These are phyloP conservation scores for Teunomyces pallodes DNA, from an alignment of 805 yeast genomes.

Conservation along the genomic window DNA sequence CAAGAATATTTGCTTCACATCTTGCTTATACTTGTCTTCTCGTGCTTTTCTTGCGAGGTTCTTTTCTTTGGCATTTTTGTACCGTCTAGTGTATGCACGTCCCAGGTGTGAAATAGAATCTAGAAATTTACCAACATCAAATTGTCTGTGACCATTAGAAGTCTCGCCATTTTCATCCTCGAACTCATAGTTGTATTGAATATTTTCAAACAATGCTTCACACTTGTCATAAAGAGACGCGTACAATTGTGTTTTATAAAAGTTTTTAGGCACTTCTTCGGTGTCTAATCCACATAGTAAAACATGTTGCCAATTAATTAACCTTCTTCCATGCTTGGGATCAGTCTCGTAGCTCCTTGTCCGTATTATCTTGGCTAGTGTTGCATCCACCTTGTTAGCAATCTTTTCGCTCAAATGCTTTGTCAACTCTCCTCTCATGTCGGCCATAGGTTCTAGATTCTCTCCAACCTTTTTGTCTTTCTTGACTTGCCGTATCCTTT, in stretches of 20 bases:
- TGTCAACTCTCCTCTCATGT: slow-evolving; percentile 3
- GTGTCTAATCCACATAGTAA: slow-evolving; percentile 20
- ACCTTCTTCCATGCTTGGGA: neutral
- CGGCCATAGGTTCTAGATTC: slow-evolving; percentile 3
- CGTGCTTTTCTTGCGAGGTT: neutral
- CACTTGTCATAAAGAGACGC: slow-evolving; percentile 20
- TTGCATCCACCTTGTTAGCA: slow-evolving; percentile 9
- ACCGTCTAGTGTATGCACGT: neutral
- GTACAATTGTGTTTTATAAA: slow-evolving; percentile 8
- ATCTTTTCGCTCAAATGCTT: slow-evolving; percentile 6
- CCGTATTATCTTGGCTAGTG: slow-evolving; percentile 6
- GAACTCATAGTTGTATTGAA: slow-evolving; percentile 26
- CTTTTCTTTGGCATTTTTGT: neutral
- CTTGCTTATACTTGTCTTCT: neutral
- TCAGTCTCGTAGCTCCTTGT: neutral
- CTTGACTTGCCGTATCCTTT: neutral
- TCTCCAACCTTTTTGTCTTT: neutral
- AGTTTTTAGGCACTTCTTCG: slow-evolving; percentile 10
- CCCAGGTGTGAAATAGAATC: neutral
- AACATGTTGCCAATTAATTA: slow-evolving; percentile 28
- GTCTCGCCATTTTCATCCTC: slow-evolving; percentile 14
- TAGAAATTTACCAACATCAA: slow-evolving; percentile 1
- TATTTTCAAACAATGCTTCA: slow-evolving; percentile 24
- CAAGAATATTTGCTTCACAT: neutral
- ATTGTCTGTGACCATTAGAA: neutral